A percentile compares a stretch with the other conserved stretches of the same genome.
These are phyloP conservation scores for Plectranthus barbatus DNA, from an alignment of 257 asterid species.

Conservation along the genomic window DNA sequence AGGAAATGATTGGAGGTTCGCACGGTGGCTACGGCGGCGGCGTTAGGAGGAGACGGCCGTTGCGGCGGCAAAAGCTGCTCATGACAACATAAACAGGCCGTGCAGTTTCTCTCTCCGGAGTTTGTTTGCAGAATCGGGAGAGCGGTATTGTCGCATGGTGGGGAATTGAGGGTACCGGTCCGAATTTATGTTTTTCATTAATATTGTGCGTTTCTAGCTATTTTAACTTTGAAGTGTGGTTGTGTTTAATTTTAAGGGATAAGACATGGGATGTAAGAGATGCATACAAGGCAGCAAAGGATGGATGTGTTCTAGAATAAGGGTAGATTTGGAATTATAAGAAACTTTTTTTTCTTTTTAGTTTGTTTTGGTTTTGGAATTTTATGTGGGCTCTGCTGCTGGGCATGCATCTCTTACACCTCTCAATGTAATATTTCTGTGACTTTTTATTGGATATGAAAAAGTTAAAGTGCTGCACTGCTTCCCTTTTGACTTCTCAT, in stretches of 20 bases:
- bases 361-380: not conserved
- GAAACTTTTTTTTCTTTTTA: not conserved
- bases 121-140: conserved; percentile 35
- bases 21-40: conserved; percentile 28
- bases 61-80: conserved; percentile 1
- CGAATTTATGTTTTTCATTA: conserved; percentile 19
- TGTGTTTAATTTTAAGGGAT: not conserved
- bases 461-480: conserved; percentile 5
- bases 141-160: conserved; percentile 36
- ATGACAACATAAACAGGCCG: conserved; percentile 20
- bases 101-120: conserved; percentile 32
- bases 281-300: conserved; percentile 30
- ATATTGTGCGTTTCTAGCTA: not conserved
- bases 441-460: conserved; percentile 8
- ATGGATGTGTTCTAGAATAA: not conserved
- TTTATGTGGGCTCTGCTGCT: conserved; percentile 11
- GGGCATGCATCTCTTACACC: conserved; percentile 44
- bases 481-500: conserved; percentile 9
- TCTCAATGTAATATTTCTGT: conserved; percentile 23
- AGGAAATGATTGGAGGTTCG: conserved; percentile 22
- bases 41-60: conserved; percentile 8
- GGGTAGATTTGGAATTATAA: conserved; percentile 16
- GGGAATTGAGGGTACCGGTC: conserved; percentile 55
- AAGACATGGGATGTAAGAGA: conserved; percentile 32
- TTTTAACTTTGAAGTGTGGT: not conserved